A percentile compares a stretch with the other conserved stretches of the same genome.
Conservation (phyloP, 345 rosid genomes). For the Psidium friedrichsthalianum region DNA sequence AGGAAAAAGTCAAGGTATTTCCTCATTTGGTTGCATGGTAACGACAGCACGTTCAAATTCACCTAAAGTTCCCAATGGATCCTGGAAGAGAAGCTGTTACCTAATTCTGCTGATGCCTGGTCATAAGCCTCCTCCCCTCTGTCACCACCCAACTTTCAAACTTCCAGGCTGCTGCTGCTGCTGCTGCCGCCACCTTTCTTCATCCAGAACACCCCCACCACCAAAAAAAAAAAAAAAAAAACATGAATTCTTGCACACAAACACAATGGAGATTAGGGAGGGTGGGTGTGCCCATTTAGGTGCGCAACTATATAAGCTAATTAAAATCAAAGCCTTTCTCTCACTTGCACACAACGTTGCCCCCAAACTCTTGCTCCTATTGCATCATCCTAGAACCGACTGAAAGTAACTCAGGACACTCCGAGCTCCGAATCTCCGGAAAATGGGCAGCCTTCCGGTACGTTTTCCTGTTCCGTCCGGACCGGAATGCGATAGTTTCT, state of each 20-base stretch:
- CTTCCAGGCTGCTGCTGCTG: not conserved
- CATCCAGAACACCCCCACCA: not conserved
- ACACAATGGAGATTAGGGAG: not conserved
- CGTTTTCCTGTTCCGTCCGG: not conserved
- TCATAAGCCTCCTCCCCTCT: not conserved
- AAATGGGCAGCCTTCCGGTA: constrained; percentile 9
- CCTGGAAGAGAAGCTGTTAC: not conserved
- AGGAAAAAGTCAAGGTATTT: not conserved
- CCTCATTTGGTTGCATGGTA: not conserved
- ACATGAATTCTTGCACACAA: too few relatives aligned
- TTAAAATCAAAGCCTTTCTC: not conserved
- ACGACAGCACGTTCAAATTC: too few relatives aligned
- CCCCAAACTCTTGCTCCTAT: too few relatives aligned
- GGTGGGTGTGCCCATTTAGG: not conserved
- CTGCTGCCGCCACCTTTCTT: not conserved
- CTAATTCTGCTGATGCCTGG: not conserved
- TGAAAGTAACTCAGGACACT: not conserved
- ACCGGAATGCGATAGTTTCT: not conserved
- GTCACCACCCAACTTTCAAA: not conserved
- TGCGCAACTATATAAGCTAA: not conserved
- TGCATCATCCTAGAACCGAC: not conserved
- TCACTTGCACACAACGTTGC: not conserved
- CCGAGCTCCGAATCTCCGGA: not conserved
- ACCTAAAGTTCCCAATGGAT: not conserved
- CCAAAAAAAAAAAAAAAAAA: too few relatives aligned